phyloP scores from a whole-genome alignment of 768 basidiomycete genomes.

The Lactarius evosmus region DNA sequence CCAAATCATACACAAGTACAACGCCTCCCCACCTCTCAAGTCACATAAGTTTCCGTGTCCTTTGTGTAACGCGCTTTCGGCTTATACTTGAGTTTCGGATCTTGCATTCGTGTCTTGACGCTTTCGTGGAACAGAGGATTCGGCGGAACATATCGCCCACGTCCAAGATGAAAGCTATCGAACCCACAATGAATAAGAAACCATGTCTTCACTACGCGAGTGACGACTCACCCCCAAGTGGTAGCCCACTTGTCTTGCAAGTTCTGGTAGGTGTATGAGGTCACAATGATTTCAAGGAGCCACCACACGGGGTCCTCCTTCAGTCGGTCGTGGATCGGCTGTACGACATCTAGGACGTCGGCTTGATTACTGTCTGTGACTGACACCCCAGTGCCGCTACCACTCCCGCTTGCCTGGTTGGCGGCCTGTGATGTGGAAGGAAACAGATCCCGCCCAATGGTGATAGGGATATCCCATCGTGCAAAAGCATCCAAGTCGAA shows the following conservation, averaged over 20 bases:
- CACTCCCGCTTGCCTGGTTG: background rate
- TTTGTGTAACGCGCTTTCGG: constrained; percentile 53
- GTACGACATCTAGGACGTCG: constrained; percentile 37
- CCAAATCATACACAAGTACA: background rate
- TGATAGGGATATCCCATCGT: constrained; percentile 18
- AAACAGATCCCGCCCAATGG: background rate
- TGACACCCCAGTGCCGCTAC: background rate
- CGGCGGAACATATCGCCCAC: constrained; percentile 48
- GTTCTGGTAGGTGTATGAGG: constrained; percentile 56
- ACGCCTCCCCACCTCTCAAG: constrained; percentile 27
- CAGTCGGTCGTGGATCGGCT: constrained; percentile 55
- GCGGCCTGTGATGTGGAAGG: background rate
- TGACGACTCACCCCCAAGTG: constrained; percentile 48
- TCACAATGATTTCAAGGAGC: constrained; percentile 67
- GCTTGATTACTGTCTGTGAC: background rate
- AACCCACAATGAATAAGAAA: background rate
- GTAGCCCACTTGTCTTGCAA: constrained; percentile 50
- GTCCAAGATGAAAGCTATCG: constrained; percentile 55
- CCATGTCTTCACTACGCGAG: background rate
- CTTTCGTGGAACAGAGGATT: constrained; percentile 61
- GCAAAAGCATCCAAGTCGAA: constrained; percentile 18
- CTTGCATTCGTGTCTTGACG: constrained; percentile 57
- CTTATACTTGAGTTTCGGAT: constrained; percentile 47
- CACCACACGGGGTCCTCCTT: constrained; percentile 52
- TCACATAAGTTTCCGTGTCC: constrained; percentile 49